A percentile compares a stretch with the other conserved stretches of the same genome.
These are phyloP conservation scores for Pseudogymnoascus sp. DNA, from an alignment of 2,329 filamentous ascomycete genomes.

Conservation along the genomic window DNA sequence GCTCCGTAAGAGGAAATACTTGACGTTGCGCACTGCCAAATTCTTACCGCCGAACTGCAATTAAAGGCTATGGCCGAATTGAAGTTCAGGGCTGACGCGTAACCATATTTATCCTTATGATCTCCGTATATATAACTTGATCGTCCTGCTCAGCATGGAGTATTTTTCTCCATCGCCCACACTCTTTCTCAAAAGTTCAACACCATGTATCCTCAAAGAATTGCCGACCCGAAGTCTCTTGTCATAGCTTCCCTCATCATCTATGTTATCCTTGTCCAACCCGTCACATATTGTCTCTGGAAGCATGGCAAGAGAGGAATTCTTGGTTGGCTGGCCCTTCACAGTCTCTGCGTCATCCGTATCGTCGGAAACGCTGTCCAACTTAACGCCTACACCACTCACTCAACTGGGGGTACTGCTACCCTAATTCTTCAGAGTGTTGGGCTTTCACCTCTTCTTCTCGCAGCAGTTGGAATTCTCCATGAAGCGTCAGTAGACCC, in stretches of 20 bases:
- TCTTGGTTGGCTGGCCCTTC: slow-evolving; percentile 13
- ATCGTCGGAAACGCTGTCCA: slow-evolving; percentile 8
- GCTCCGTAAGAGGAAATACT: not conserved
- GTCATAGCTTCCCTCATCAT: slow-evolving; percentile 9
- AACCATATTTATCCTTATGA: not conserved
- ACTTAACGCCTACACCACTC: slow-evolving; percentile 6
- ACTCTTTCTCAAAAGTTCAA: not conserved
- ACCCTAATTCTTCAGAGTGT: slow-evolving; percentile 16
- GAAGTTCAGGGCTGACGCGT: not conserved
- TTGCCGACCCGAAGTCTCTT: not conserved
- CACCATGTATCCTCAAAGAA: not conserved
- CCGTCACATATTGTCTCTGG: slow-evolving; percentile 13
- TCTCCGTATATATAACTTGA: not conserved
- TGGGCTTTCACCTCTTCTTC: slow-evolving; percentile 19
- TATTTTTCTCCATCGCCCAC: not conserved
- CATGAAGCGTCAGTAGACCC: slow-evolving; percentile 20
- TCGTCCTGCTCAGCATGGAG: not conserved
- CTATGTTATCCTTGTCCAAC: slow-evolving; percentile 12
- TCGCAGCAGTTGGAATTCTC: slow-evolving; percentile 17
- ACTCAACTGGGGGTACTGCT: not conserved
- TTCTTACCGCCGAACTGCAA: not conserved
- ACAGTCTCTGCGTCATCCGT: not conserved
- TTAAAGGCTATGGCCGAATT: not conserved
- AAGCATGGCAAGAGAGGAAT: slow-evolving; percentile 12
- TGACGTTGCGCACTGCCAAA: not conserved